phyloP scores from a whole-genome alignment of 2,329 filamentous ascomycete genomes.

The Cytospora piceicola region DNA sequence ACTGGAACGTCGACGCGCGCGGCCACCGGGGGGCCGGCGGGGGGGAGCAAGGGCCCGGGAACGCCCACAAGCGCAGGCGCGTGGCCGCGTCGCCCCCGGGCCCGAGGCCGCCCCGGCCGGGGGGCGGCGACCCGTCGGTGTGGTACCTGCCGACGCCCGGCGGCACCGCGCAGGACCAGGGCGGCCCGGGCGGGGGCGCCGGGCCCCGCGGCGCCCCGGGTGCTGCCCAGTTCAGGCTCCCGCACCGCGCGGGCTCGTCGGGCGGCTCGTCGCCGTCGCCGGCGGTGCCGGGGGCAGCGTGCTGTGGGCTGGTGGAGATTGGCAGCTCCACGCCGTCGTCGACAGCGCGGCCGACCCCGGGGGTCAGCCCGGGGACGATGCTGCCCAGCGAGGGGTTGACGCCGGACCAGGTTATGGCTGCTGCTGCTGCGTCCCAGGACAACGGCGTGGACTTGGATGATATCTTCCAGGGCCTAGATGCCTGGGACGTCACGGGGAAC shows the following conservation, averaged over 20 bases:
- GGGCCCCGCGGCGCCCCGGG: neutral
- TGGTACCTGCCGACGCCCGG: neutral
- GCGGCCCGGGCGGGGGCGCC: neutral
- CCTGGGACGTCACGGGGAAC: constrained; percentile 19
- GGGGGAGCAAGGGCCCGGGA: neutral
- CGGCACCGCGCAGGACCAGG: no score
- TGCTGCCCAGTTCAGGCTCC: constrained; percentile 20
- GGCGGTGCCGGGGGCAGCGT: neutral
- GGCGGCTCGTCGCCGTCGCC: constrained; percentile 24
- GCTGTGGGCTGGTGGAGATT: neutral
- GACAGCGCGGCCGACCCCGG: constrained; percentile 19
- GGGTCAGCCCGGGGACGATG: constrained; percentile 11
- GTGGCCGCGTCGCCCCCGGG: constrained; percentile 23
- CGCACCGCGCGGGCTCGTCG: constrained; percentile 24
- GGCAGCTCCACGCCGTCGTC: constrained; percentile 15
- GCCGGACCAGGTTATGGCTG: neutral
- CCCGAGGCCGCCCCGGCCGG: neutral
- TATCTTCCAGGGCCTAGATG: constrained; percentile 22
- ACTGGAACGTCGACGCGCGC: constrained; percentile 60
- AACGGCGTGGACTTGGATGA: constrained; percentile 3
- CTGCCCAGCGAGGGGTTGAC: neutral
- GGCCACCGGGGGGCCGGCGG: constrained; percentile 55
- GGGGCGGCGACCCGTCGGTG: neutral
- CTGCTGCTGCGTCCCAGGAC: neutral
- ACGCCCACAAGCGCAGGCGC: constrained; percentile 28